These are phyloP conservation scores for Circinella umbellata DNA, from an alignment of 371 early-diverging fungal species.

Conservation along the genomic window DNA sequence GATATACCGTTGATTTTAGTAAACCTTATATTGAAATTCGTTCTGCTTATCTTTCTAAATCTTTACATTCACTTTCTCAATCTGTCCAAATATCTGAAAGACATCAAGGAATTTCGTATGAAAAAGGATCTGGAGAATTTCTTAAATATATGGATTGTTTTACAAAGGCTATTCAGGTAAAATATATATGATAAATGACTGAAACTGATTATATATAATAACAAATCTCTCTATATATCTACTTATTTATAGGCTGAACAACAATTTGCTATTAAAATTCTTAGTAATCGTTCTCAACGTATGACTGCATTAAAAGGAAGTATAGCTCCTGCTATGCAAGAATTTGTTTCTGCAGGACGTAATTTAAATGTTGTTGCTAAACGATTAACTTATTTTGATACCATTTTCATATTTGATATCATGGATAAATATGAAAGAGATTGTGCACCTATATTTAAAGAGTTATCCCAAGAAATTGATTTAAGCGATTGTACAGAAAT, in stretches of 20 bases:
- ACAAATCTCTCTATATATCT: too few species aligned
- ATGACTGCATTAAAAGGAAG: constrained; percentile 58
- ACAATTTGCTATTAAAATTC: constrained; percentile 64
- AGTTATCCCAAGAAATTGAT: constrained; percentile 28
- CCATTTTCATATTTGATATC: constrained; percentile 82
- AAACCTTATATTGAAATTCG: constrained; percentile 80
- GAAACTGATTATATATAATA: too few species aligned
- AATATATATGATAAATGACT: neutral
- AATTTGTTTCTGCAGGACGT: constrained; percentile 70
- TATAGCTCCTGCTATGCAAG: constrained; percentile 61
- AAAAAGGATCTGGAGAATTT: constrained; percentile 69
- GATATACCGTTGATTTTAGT: constrained; percentile 69
- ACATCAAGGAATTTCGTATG: constrained; percentile 67
- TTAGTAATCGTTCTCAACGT: constrained; percentile 64
- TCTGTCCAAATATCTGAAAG: constrained; percentile 51
- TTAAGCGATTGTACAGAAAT: constrained; percentile 56
- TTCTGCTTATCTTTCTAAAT: constrained; percentile 68
- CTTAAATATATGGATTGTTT: constrained; percentile 65
- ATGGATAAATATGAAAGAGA: constrained; percentile 61
- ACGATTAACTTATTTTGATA: constrained; percentile 68
- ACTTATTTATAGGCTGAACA: constrained; percentile 60
- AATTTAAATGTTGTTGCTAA: constrained; percentile 66
- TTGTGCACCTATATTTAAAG: constrained; percentile 22
- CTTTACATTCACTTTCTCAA: constrained; percentile 62
- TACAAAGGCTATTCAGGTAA: constrained; percentile 64